These are phyloP conservation scores for Parastagonospora nodorum DNA, from an alignment of 2,329 filamentous ascomycete species.

Conservation along the genomic window DNA sequence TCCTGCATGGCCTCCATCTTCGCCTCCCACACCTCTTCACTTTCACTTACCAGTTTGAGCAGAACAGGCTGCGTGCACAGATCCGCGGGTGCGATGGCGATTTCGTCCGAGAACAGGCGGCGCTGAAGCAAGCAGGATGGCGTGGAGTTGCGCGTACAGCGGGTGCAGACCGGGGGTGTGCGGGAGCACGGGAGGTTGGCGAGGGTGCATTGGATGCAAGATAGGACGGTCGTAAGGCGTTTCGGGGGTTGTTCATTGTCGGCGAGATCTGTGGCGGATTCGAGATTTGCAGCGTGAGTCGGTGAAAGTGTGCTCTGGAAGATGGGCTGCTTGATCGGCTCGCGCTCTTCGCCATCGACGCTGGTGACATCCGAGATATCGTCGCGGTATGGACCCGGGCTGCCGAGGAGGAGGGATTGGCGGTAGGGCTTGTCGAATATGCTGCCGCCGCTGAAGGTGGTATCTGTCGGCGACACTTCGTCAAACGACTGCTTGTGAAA, in stretches of 20 bases:
- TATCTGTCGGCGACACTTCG: conserved; percentile 30
- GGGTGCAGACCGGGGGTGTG: conserved; percentile 30
- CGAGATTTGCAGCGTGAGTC: not conserved
- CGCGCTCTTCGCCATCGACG: conserved; percentile 5
- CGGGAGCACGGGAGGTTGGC: conserved; percentile 34
- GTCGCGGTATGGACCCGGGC: not conserved
- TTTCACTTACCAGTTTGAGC: conserved; percentile 20
- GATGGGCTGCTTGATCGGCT: not conserved
- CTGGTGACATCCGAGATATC: conserved; percentile 12
- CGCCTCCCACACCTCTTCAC: conserved; percentile 12
- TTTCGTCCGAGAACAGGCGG: conserved; percentile 19
- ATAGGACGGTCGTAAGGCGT: conserved; percentile 29
- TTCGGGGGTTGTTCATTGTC: not conserved
- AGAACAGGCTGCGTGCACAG: conserved; percentile 18
- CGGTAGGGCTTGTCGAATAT: conserved; percentile 25
- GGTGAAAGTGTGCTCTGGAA: not conserved
- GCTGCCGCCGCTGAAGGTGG: conserved; percentile 23
- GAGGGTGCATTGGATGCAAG: conserved; percentile 39
- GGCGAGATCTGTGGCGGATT: not conserved
- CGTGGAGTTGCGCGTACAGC: conserved; percentile 26
- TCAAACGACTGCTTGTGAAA: not conserved
- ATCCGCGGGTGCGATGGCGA: not conserved
- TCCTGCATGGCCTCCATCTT: conserved; percentile 18
- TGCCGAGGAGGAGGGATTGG: not conserved
- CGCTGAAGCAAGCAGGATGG: conserved; percentile 31